phyloP scores from a whole-genome alignment of 306 rosid species.

The Vicia sativa region DNA sequence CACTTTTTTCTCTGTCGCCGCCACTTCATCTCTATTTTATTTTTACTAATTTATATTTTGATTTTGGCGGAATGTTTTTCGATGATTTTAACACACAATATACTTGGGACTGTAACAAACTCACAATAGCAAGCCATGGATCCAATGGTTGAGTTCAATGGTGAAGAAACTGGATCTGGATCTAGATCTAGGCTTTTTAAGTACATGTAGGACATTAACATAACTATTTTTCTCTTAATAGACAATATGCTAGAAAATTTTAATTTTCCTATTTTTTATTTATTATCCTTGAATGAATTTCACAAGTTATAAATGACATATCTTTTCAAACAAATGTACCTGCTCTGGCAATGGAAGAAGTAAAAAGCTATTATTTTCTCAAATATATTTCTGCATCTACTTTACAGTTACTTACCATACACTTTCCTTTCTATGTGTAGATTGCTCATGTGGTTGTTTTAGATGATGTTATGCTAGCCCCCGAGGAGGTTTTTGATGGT shows the following conservation, averaged over 20 bases:
- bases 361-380: constrained; percentile 40
- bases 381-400: constrained; percentile 1
- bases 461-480: constrained; percentile 67
- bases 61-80: too few relatives aligned
- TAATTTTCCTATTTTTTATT: too few relatives aligned
- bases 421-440: constrained; percentile 53
- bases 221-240: constrained; percentile 14
- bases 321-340: constrained; percentile 61
- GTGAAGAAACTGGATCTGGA: too few relatives aligned
- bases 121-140: too few relatives aligned
- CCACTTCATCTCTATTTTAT: too few relatives aligned
- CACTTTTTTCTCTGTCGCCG: too few relatives aligned
- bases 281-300: constrained; percentile 36
- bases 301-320: constrained; percentile 49
- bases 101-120: too few relatives aligned
- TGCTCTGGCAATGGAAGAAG: constrained; percentile 99
- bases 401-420: constrained; percentile 30
- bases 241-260: background rate
- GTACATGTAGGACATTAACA: constrained; percentile 65
- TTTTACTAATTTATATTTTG: too few relatives aligned
- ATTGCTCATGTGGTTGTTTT: constrained; percentile 94
- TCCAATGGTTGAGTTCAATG: too few relatives aligned
- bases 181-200: too few relatives aligned
- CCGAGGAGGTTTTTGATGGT: constrained; percentile 92
- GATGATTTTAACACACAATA: too few relatives aligned